phyloP scores from a whole-genome alignment of 2,329 filamentous ascomycete species.

The Arthrobotrys megalospora region DNA sequence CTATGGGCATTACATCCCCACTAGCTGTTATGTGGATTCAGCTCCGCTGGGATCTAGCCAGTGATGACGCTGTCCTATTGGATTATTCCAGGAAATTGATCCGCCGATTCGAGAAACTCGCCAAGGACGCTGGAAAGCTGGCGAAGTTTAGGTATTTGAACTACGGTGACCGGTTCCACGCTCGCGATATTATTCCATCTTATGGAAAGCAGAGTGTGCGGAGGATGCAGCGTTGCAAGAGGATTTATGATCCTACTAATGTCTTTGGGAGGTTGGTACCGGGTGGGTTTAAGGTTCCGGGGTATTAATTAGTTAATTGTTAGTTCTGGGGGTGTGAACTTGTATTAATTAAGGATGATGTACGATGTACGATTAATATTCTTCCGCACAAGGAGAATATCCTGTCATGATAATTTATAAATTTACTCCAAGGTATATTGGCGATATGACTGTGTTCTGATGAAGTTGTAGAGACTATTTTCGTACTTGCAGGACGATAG shows the following conservation, averaged over 20 bases:
- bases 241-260: not conserved
- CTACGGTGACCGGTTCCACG: conserved; percentile 2
- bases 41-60: not conserved
- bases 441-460: too few species aligned
- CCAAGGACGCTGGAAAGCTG: conserved; percentile 63
- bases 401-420: too few species aligned
- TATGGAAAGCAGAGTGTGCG: not conserved
- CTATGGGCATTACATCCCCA: conserved; percentile 17
- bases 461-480: too few species aligned
- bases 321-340: not conserved
- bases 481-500: too few species aligned
- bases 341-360: too few species aligned
- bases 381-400: not conserved
- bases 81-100: conserved; percentile 6
- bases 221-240: not conserved
- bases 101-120: conserved; percentile 62
- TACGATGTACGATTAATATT: not conserved
- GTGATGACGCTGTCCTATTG: conserved; percentile 28
- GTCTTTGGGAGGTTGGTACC: conserved; percentile 4
- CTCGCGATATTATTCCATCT: not conserved
- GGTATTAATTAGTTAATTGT: too few species aligned
- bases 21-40: not conserved
- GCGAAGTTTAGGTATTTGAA: not conserved
- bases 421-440: too few species aligned
- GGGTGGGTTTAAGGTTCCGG: conserved; percentile 7